phyloP scores from a whole-genome alignment of 805 yeast species.

The Candida coquimbonensis region DNA sequence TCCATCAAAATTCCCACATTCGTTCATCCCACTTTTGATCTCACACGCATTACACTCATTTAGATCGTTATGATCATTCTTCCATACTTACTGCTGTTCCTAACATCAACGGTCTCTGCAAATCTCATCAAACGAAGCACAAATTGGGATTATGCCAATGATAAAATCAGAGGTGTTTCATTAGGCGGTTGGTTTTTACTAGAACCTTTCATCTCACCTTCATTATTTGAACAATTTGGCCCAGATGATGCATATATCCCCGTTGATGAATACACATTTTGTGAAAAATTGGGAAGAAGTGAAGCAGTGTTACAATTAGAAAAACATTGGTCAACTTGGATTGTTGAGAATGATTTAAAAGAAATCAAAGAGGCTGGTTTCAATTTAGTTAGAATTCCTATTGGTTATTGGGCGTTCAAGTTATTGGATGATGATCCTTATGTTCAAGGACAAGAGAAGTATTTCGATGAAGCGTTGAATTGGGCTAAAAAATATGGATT shows the following conservation, averaged over 20 bases:
- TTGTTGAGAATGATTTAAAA: conserved; percentile 50
- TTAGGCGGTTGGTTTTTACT: conserved; percentile 70
- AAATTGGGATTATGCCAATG: conserved; percentile 18
- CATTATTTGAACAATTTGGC: conserved; percentile 39
- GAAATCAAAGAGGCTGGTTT: conserved; percentile 47
- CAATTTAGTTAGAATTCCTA: conserved; percentile 68
- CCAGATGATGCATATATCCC: conserved; percentile 35
- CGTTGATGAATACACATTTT: conserved; percentile 54
- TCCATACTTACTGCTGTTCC: not conserved
- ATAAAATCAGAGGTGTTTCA: conserved; percentile 36
- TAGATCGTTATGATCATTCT: not conserved
- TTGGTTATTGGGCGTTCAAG: conserved; percentile 71
- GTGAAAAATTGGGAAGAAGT: conserved; percentile 40
- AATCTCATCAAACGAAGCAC: not conserved
- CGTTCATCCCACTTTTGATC: no score
- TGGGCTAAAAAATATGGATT: conserved; percentile 61
- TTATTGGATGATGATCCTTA: conserved; percentile 47
- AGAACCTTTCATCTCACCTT: conserved; percentile 67
- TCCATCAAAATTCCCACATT: no score
- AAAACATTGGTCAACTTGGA: conserved; percentile 52
- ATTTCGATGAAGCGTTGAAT: conserved; percentile 54
- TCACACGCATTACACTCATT: no score
- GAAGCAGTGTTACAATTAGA: conserved; percentile 37
- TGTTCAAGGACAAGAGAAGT: conserved; percentile 57
- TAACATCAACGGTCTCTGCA: not conserved